Percentiles rank a stretch among this genome's conserved stretches.
Conservation (phyloP, 2,329 filamentous ascomycete species). For the Mycogone perniciosa region DNA sequence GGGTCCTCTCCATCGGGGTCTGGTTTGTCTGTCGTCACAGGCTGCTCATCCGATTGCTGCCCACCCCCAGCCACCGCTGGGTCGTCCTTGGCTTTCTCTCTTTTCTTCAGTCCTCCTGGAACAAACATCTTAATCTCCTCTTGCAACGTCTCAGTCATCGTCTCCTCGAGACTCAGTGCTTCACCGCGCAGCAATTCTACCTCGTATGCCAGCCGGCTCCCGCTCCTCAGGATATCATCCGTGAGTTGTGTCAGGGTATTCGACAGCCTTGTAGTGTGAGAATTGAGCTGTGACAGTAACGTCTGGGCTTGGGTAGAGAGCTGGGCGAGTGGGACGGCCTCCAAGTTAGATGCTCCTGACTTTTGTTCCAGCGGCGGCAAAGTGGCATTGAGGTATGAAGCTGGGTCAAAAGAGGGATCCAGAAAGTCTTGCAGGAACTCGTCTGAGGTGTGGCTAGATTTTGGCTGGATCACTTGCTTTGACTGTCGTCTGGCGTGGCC, state of each 20-base stretch:
- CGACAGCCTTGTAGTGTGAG: conserved; percentile 78
- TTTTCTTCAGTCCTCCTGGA: conserved; percentile 41
- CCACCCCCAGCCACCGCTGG: conserved; percentile 12
- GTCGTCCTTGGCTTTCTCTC: conserved; percentile 20
- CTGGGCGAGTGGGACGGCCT: conserved; percentile 60
- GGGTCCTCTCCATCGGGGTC: conserved; percentile 42
- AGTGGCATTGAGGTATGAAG: conserved; percentile 74
- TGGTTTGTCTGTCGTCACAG: conserved; percentile 12
- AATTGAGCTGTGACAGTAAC: conserved; percentile 80
- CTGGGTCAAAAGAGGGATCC: conserved; percentile 70
- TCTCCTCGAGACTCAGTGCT: conserved; percentile 71
- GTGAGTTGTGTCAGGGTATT: conserved; percentile 80
- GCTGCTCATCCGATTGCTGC: conserved; percentile 18
- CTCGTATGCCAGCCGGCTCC: conserved; percentile 84
- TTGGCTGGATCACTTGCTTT: conserved; percentile 36
- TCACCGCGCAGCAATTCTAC: conserved; percentile 91
- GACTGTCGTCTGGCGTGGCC: conserved; percentile 37
- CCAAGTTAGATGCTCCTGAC: conserved; percentile 22
- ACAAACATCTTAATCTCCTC: conserved; percentile 69
- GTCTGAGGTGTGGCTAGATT: conserved; percentile 62
- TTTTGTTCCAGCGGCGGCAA: conserved; percentile 60
- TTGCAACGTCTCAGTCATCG: conserved; percentile 64
- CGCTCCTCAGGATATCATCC: conserved; percentile 87
- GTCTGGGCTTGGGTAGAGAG: conserved; percentile 75
- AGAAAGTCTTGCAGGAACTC: conserved; percentile 70